Percentiles rank a stretch among this genome's conserved stretches.
These are phyloP conservation scores for Penicillium expansum DNA, from an alignment of 2,329 filamentous ascomycete genomes.

Conservation along the genomic window DNA sequence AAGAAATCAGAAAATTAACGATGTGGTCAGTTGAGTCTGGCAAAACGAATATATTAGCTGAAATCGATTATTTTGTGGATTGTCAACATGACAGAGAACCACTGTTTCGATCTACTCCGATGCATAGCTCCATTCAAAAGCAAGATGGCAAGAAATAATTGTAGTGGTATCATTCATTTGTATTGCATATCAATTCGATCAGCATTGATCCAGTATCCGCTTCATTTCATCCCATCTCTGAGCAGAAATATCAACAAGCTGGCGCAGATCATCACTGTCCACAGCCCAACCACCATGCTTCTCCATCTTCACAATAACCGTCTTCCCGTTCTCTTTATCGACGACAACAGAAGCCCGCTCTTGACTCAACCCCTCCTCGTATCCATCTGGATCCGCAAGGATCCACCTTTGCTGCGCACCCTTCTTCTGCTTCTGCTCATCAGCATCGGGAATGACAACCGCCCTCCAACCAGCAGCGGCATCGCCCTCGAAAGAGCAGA, in stretches of 20 bases:
- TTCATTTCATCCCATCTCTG: slow-evolving; percentile 63
- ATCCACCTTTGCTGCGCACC: slow-evolving; percentile 59
- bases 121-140: background rate
- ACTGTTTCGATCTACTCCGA: background rate
- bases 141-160: background rate
- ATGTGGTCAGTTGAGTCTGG: background rate
- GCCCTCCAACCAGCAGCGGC: slow-evolving; percentile 40
- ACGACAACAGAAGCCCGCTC: slow-evolving; percentile 83
- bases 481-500: slow-evolving; percentile 70
- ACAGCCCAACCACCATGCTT: slow-evolving; percentile 77
- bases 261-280: slow-evolving; percentile 60
- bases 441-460: slow-evolving; percentile 35
- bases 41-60: background rate
- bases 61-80: background rate
- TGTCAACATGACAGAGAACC: background rate
- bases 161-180: slow-evolving; percentile 30
- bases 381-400: slow-evolving; percentile 80
- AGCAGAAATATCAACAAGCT: slow-evolving; percentile 59
- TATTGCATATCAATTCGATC: slow-evolving; percentile 12
- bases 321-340: slow-evolving; percentile 53
- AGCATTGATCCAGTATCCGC: slow-evolving; percentile 39
- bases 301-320: slow-evolving; percentile 65
- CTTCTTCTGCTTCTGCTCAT: slow-evolving; percentile 43
- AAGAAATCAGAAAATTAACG: slow-evolving; percentile 10
- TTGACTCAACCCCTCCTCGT: slow-evolving; percentile 81